phyloP scores from a whole-genome alignment of 2,329 filamentous ascomycete species.

The Onygenales sp. region DNA sequence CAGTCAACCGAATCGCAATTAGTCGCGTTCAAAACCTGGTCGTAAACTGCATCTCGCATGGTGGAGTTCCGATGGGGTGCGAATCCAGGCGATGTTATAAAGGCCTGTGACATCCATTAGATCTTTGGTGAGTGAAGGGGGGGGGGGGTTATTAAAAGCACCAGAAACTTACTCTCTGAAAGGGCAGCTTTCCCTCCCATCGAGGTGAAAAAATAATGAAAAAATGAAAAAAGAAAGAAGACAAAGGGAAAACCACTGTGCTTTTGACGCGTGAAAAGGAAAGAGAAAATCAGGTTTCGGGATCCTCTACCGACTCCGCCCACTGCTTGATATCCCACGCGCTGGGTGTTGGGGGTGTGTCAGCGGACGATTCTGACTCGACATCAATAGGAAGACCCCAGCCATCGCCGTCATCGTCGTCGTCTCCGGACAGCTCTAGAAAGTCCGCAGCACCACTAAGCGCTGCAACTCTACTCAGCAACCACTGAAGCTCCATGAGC shows the following conservation, averaged over 20 bases:
- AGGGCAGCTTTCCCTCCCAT: not conserved
- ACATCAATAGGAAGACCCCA: not conserved
- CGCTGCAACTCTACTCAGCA: not conserved
- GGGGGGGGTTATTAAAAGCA: not conserved
- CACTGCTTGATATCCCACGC: not conserved
- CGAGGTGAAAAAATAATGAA: not conserved
- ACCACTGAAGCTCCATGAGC: not conserved
- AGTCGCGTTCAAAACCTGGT: constrained; percentile 6
- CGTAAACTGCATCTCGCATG: constrained; percentile 3
- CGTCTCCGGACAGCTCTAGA: not conserved
- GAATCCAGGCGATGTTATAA: constrained; percentile 8
- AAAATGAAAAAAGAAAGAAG: not conserved
- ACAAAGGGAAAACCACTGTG: not conserved
- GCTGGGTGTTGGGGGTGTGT: not conserved
- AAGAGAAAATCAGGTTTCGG: not conserved
- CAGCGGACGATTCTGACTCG: not conserved
- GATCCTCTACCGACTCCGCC: not conserved
- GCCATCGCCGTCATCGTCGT: not conserved
- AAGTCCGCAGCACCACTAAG: not conserved
- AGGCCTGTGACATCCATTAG: constrained; percentile 1
- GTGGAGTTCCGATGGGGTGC: constrained; percentile 4
- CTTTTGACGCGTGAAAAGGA: not conserved
- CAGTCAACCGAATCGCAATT: constrained; percentile 8
- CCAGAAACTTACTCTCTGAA: not conserved
- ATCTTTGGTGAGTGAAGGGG: not conserved